A percentile compares a stretch with the other conserved stretches of the same genome.
Evolutionary conservation across 176 grass and related monocot species (phyloP).

Genomic region (Secale cereale): DNA sequence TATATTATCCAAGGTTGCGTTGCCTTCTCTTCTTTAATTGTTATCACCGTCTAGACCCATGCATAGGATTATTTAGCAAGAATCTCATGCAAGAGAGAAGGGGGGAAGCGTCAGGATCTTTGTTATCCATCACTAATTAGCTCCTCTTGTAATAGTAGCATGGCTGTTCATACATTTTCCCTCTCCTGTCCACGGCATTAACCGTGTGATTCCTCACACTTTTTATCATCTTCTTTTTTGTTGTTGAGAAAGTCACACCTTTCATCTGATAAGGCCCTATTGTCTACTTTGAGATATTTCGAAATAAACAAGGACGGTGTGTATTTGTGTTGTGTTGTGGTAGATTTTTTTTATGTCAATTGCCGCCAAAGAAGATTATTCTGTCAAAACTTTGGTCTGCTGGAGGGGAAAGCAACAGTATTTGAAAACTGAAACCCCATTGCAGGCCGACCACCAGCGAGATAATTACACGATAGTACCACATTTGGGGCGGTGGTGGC

Average conservation of each 20-base stretch:
- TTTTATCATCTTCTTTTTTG: neutral
- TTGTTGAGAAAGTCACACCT: neutral
- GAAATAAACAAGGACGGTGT: neutral
- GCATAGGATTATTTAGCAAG: no score
- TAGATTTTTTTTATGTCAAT: neutral
- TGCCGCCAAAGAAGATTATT: no score
- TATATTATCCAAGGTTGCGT: neutral
- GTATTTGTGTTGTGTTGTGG: neutral
- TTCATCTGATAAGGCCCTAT: neutral
- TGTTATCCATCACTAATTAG: neutral
- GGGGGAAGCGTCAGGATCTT: neutral
- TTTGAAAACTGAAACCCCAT: neutral
- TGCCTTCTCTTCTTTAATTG: neutral
- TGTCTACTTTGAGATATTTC: neutral
- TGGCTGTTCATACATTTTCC: conserved; percentile 6
- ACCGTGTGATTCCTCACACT: conserved; percentile 16
- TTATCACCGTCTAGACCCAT: no score
- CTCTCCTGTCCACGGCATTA: neutral
- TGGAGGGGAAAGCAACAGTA: neutral
- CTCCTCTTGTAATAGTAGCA: neutral
- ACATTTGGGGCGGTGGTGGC: no score
- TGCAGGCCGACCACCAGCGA: neutral
- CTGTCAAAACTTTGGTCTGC: neutral
- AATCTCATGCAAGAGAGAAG: no score
- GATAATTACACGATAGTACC: no score